A percentile compares a stretch with the other conserved stretches of the same genome.
phyloP scores from a whole-genome alignment of 2,329 filamentous ascomycete species.

The Cordyceps pruinosa region DNA sequence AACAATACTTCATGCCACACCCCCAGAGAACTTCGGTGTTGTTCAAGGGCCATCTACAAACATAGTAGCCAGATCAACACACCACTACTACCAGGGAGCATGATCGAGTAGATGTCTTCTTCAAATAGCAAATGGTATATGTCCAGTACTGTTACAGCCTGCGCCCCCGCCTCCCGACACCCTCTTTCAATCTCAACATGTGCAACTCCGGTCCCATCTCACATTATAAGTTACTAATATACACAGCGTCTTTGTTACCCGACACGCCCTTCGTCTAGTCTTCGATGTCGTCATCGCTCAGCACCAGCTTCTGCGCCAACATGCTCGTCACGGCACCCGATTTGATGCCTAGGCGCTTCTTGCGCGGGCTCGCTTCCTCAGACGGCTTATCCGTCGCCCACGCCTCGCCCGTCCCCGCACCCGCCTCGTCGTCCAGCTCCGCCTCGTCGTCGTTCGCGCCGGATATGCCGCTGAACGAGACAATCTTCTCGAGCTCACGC shows the following conservation, averaged over 20 bases:
- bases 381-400: slow-evolving; percentile 58
- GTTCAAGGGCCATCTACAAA: too few species aligned
- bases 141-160: slow-evolving; percentile 4
- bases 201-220: not conserved
- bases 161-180: not conserved
- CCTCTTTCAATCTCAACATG: not conserved
- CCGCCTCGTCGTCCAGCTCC: slow-evolving; percentile 34
- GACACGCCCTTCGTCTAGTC: slow-evolving; percentile 36
- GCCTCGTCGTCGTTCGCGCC: slow-evolving; percentile 38
- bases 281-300: slow-evolving; percentile 82
- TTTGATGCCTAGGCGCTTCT: slow-evolving; percentile 36
- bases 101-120: not conserved
- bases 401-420: slow-evolving; percentile 32
- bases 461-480: slow-evolving; percentile 57
- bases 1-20: too few species aligned
- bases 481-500: slow-evolving; percentile 60
- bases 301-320: slow-evolving; percentile 58
- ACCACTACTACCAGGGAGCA: not conserved
- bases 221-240: not conserved
- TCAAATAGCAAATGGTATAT: slow-evolving; percentile 13
- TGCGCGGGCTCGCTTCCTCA: slow-evolving; percentile 46
- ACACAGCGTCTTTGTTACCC: not conserved
- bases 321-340: slow-evolving; percentile 32
- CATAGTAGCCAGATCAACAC: not conserved
- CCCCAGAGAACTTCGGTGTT: too few species aligned